A percentile compares a stretch with the other conserved stretches of the same genome.
Conservation (phyloP, 768 basidiomycete genomes). For the Polyporus arcularius region DNA sequence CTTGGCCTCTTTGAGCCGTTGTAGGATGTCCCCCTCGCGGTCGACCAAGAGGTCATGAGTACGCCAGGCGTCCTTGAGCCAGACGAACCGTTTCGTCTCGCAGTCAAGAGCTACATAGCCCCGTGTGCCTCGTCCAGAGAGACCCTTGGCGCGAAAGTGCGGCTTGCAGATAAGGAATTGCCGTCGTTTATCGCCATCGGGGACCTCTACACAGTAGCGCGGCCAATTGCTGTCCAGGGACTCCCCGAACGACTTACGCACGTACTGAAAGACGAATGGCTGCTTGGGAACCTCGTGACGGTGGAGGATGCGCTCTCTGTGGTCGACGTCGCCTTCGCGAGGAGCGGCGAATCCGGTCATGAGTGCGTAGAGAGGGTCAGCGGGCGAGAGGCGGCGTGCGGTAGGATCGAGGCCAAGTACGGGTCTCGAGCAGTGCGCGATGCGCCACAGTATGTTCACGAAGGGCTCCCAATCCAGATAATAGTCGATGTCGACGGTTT, state of each 20-base stretch:
- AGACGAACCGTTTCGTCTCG: conserved; percentile 4
- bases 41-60: neutral
- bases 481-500: conserved; percentile 8
- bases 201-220: neutral
- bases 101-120: conserved; percentile 18
- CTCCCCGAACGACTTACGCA: neutral
- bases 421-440: neutral
- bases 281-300: neutral
- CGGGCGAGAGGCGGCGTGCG: neutral
- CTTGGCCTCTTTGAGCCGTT: neutral
- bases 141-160: neutral
- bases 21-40: neutral
- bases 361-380: neutral
- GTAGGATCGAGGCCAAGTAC: conserved; percentile 7
- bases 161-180: neutral
- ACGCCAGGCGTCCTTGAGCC: conserved; percentile 19
- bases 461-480: neutral
- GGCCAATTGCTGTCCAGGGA: neutral
- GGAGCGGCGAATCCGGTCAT: neutral
- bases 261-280: neutral
- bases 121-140: conserved; percentile 5
- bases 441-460: conserved; percentile 8
- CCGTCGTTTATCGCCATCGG: neutral
- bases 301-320: neutral
- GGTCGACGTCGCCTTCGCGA: neutral